A percentile compares a stretch with the other conserved stretches of the same genome.
Evolutionary conservation across 2,329 filamentous ascomycete genomes (phyloP).

Genomic region (Paecilomyces niveus): DNA sequence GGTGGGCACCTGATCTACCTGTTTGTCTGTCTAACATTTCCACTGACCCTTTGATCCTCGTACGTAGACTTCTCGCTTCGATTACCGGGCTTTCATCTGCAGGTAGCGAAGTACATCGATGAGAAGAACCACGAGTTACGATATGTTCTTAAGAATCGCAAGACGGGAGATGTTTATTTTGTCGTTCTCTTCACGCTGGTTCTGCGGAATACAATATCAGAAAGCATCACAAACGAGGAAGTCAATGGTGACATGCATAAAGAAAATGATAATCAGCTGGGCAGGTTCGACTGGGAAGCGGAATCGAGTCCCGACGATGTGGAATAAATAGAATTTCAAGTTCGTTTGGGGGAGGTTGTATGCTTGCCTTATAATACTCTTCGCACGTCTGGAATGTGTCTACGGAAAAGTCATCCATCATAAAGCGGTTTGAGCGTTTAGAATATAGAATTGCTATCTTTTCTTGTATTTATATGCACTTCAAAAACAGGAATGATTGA

Average conservation of each 20-base stretch:
- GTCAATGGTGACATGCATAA: not conserved
- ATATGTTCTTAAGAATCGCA: conserved; percentile 81
- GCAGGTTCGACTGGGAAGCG: conserved; percentile 18
- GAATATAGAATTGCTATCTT: not conserved
- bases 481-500: not conserved
- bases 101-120: conserved; percentile 33
- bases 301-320: conserved; percentile 13
- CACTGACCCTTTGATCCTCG: not conserved
- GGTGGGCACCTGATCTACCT: conserved; percentile 32
- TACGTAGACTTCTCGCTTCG: conserved; percentile 30
- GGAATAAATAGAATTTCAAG: conserved; percentile 7
- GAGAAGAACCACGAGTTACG: conserved; percentile 76
- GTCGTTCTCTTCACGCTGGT: conserved; percentile 75
- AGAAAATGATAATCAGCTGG: conserved; percentile 4
- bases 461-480: not conserved
- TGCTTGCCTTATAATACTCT: not conserved
- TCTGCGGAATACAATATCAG: conserved; percentile 22
- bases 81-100: conserved; percentile 29
- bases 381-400: not conserved
- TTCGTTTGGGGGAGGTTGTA: not conserved
- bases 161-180: conserved; percentile 67
- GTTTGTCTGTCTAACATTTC: not conserved
- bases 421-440: not conserved
- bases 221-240: not conserved
- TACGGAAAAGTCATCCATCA: not conserved